Percentiles rank a stretch among this genome's conserved stretches.
phyloP scores from a whole-genome alignment of 2,329 filamentous ascomycete species.

The Calonectria pseudoreteaudii region DNA sequence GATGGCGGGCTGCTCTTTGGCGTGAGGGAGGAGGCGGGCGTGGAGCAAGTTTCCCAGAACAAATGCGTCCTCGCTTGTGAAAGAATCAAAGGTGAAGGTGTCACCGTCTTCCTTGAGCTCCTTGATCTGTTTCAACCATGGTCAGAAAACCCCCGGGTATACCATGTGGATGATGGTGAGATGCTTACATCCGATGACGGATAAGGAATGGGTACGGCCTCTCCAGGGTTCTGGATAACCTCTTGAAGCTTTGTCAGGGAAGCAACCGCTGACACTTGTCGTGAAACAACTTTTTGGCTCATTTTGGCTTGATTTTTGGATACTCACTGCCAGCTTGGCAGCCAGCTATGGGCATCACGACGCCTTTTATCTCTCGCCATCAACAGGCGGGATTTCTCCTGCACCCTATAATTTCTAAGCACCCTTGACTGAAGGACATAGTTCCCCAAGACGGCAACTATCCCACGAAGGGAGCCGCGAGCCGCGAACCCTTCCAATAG shows the following conservation, averaged over 20 bases:
- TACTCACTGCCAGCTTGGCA: not conserved
- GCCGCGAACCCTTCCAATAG: not conserved
- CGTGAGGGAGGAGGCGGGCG: constrained; percentile 67
- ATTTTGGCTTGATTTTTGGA: constrained; percentile 17
- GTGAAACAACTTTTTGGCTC: constrained; percentile 29
- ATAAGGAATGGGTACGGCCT: constrained; percentile 26
- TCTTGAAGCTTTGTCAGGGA: constrained; percentile 36
- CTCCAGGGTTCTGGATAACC: constrained; percentile 27
- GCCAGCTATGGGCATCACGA: not conserved
- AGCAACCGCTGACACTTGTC: constrained; percentile 23
- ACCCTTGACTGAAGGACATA: not conserved
- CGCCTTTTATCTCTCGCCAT: not conserved
- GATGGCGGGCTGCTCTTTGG: constrained; percentile 59
- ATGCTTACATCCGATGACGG: constrained; percentile 37
- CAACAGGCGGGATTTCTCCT: not conserved
- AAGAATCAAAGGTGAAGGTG: constrained; percentile 61
- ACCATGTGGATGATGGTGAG: no score
- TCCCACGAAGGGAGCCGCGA: not conserved
- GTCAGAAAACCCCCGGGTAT: not conserved
- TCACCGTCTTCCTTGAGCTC: constrained; percentile 51
- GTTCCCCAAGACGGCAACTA: not conserved
- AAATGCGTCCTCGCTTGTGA: constrained; percentile 74
- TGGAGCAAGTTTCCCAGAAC: constrained; percentile 74
- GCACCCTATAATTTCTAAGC: not conserved
- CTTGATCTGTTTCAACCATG: constrained; percentile 35